A percentile compares a stretch with the other conserved stretches of the same genome.
These are phyloP conservation scores for Cajanus cajan DNA, from an alignment of 306 rosid species.

Conservation along the genomic window DNA sequence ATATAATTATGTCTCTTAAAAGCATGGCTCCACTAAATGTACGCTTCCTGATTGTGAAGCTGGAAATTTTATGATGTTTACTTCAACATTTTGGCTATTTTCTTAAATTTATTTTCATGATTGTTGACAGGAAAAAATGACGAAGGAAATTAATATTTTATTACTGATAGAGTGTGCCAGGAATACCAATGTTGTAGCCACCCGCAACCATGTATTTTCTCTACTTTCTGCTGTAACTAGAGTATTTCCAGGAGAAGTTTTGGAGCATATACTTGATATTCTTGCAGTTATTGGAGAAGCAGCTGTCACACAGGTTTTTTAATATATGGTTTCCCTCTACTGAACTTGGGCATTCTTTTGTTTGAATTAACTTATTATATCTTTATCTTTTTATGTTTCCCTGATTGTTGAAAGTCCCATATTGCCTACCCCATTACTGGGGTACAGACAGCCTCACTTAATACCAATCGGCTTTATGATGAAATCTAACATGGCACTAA, in stretches of 20 bases:
- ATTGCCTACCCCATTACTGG: neutral
- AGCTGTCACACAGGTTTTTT: slow-evolving; percentile 70
- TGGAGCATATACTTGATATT: slow-evolving; percentile 66
- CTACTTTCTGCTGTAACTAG: slow-evolving; percentile 61
- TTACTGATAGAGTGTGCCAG: slow-evolving; percentile 67
- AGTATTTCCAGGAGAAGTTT: slow-evolving; percentile 59
- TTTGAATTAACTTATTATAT: neutral
- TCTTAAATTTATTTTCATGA: neutral
- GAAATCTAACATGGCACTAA: neutral
- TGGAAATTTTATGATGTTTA: neutral
- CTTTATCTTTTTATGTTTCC: neutral
- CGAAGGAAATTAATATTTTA: slow-evolving; percentile 46
- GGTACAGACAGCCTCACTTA: neutral
- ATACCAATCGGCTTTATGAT: neutral
- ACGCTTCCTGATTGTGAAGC: slow-evolving; percentile 11
- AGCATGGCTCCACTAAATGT: slow-evolving; percentile 42
- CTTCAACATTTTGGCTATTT: slow-evolving; percentile 9
- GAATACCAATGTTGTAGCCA: slow-evolving; percentile 49
- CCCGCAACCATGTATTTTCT: slow-evolving; percentile 76
- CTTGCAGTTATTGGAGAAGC: slow-evolving; percentile 72
- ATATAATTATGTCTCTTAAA: slow-evolving; percentile 55
- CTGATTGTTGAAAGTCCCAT: neutral
- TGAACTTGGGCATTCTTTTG: neutral
- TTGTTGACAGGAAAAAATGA: slow-evolving; percentile 49
- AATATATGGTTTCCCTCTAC: slow-evolving; percentile 21